phyloP scores from a whole-genome alignment of 345 rosid species.

The Gossypium ekmanianum region DNA sequence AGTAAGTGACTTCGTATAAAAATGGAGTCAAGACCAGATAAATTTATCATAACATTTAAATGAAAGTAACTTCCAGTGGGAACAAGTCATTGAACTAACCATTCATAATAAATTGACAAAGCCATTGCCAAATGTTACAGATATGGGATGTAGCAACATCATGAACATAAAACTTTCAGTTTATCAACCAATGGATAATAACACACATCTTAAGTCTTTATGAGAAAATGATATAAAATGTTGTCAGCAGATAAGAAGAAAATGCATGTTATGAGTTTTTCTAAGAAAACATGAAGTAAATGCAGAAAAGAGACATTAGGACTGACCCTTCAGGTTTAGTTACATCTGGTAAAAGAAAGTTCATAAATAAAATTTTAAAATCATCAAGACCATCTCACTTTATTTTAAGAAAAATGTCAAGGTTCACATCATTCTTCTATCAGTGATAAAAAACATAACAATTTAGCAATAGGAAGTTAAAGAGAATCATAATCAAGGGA shows the following conservation, averaged over 20 bases:
- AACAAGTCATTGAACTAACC: neutral
- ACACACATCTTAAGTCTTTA: neutral
- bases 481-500: neutral
- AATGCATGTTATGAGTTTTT: neutral
- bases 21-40: neutral
- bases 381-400: neutral
- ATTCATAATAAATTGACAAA: neutral
- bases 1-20: neutral
- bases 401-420: neutral
- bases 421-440: neutral
- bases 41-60: neutral
- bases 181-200: neutral
- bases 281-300: neutral
- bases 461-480: neutral
- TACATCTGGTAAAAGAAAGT: neutral
- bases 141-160: neutral
- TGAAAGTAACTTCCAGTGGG: neutral
- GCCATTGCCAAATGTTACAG: neutral
- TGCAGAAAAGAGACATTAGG: neutral
- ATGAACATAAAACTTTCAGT: neutral
- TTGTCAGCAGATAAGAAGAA: neutral
- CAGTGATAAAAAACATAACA: neutral
- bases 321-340: neutral
- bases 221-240: neutral
- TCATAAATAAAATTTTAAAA: neutral